phyloP scores from a whole-genome alignment of 306 rosid species.

The Trichosanthes cucumerina region DNA sequence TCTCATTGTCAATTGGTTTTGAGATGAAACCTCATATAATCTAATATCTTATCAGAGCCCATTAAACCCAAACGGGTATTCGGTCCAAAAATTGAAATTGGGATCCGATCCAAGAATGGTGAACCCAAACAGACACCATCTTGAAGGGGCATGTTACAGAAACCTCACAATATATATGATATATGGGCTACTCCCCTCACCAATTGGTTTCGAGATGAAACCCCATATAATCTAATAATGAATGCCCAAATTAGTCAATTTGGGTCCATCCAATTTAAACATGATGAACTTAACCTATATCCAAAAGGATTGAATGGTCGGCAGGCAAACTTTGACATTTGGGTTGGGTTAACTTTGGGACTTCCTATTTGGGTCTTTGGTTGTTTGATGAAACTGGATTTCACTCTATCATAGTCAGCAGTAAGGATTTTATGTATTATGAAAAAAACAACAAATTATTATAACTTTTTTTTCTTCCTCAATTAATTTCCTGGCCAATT shows the following conservation, averaged over 20 bases:
- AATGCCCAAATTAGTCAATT: not conserved
- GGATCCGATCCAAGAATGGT: too few relatives aligned
- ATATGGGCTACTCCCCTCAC: too few relatives aligned
- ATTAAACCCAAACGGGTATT: too few relatives aligned
- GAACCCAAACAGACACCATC: too few relatives aligned
- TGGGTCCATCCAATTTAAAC: not conserved
- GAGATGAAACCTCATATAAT: too few relatives aligned
- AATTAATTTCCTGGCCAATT: not conserved
- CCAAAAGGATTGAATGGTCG: not conserved
- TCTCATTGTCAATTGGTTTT: too few relatives aligned
- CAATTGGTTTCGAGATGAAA: too few relatives aligned
- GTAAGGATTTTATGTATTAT: not conserved
- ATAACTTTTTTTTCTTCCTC: not conserved
- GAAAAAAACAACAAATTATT: not conserved
- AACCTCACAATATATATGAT: too few relatives aligned
- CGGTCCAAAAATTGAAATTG: too few relatives aligned
- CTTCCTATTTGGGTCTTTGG: not conserved
- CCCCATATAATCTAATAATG: too few relatives aligned
- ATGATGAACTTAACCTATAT: not conserved
- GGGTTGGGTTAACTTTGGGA: not conserved
- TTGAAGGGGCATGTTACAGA: too few relatives aligned
- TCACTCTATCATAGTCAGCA: not conserved
- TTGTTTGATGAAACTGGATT: not conserved
- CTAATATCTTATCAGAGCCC: too few relatives aligned
- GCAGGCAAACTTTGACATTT: not conserved